These are phyloP conservation scores for Pseudopyrenochaeta lycopersici DNA, from an alignment of 2,329 filamentous ascomycete genomes.

Conservation along the genomic window DNA sequence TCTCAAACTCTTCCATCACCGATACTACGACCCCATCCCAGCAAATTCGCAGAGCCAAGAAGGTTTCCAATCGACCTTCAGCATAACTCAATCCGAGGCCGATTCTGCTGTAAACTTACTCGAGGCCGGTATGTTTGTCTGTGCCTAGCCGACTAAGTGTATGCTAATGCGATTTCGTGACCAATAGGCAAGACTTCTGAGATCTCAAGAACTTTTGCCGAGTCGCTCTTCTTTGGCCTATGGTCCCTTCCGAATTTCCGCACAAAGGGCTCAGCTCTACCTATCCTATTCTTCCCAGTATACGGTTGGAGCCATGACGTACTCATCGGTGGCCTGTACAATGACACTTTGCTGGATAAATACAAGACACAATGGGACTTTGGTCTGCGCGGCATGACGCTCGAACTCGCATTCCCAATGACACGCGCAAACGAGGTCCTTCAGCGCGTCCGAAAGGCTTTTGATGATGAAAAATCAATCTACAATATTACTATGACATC, in stretches of 20 bases:
- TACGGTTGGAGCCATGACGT: conserved; percentile 65
- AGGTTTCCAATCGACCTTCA: conserved; percentile 64
- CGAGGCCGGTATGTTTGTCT: conserved; percentile 49
- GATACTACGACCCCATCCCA: conserved; percentile 61
- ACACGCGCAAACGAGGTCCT: conserved; percentile 60
- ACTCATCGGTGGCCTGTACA: conserved; percentile 61
- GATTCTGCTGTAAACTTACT: conserved; percentile 53
- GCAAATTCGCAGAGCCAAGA: conserved; percentile 54
- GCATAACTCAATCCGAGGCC: conserved; percentile 57
- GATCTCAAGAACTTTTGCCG: conserved; percentile 60
- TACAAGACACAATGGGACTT: conserved; percentile 63
- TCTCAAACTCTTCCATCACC: conserved; percentile 61
- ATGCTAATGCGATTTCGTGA: neutral
- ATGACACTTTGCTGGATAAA: conserved; percentile 28
- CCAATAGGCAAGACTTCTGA: conserved; percentile 51
- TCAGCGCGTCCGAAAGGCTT: conserved; percentile 58
- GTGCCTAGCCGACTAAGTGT: neutral
- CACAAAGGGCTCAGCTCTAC: conserved; percentile 58
- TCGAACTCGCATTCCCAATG: conserved; percentile 63
- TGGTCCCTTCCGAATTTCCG: conserved; percentile 64
- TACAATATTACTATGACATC: conserved; percentile 56
- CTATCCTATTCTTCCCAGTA: conserved; percentile 59
- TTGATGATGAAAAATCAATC: conserved; percentile 58
- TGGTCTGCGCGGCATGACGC: conserved; percentile 58
- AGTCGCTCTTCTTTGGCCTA: conserved; percentile 59